Conservation (phyloP, 2,329 filamentous ascomycete genomes). For the Kalaharituber pfeilii region DNA sequence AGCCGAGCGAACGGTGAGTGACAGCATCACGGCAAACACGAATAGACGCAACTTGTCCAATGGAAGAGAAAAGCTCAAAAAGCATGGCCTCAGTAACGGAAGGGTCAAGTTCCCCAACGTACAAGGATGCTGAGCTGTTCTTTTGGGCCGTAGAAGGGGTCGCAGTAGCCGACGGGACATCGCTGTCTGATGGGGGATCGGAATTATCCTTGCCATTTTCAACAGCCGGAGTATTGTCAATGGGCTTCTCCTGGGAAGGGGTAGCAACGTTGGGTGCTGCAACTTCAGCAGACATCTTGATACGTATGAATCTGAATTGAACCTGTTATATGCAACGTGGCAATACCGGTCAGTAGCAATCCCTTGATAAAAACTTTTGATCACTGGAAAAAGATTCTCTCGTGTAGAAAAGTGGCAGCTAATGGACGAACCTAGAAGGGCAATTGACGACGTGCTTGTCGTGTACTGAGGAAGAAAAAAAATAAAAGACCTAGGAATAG, state of each 20-base stretch:
- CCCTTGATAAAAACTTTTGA: background rate
- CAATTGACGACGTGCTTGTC: no score
- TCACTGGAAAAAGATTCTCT: no score
- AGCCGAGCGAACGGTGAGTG: conserved; percentile 93
- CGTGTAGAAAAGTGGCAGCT: no score
- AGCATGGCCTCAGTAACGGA: conserved; percentile 99
- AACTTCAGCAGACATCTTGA: conserved; percentile 44
- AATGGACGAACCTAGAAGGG: no score
- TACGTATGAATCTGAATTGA: conserved; percentile 1
- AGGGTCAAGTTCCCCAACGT: conserved; percentile 94
- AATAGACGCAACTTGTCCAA: conserved; percentile 95
- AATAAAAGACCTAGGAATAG: no score
- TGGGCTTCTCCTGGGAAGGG: conserved; percentile 49
- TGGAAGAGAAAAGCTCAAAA: conserved; percentile 99
- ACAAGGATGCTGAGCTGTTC: conserved; percentile 91
- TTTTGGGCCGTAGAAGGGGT: conserved; percentile 57
- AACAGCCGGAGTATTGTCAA: conserved; percentile 42
- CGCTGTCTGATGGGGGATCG: conserved; percentile 43
- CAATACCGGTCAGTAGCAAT: background rate
- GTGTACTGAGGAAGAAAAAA: no score
- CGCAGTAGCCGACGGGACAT: conserved; percentile 44
- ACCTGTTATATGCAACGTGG: background rate
- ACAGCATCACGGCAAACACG: conserved; percentile 99
- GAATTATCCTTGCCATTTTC: conserved; percentile 33
- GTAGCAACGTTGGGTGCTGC: conserved; percentile 46